A percentile compares a stretch with the other conserved stretches of the same genome.
These are phyloP conservation scores for Zygoascus hellenicus DNA, from an alignment of 1,139 yeast genomes.

Conservation along the genomic window DNA sequence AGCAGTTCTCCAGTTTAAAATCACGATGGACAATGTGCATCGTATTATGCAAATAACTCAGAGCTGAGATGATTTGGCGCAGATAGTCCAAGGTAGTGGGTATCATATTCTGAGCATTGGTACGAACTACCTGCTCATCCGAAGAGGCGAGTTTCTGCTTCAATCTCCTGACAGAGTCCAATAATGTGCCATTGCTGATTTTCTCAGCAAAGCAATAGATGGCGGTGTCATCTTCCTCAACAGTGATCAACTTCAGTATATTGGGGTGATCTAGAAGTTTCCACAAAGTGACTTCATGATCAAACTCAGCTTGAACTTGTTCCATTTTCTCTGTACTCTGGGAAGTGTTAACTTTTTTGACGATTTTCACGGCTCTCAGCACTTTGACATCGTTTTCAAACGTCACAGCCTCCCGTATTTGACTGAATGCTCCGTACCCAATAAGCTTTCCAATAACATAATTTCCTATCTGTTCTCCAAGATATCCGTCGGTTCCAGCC, in stretches of 20 bases:
- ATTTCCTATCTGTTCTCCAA: slow-evolving; percentile 46
- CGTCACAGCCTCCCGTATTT: slow-evolving; percentile 65
- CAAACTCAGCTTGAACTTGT: slow-evolving; percentile 47
- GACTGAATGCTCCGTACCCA: slow-evolving; percentile 91
- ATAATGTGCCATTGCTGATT: slow-evolving; percentile 76
- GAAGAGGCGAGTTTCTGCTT: slow-evolving; percentile 32
- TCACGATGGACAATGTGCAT: slow-evolving; percentile 79
- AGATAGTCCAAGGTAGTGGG: slow-evolving; percentile 32
- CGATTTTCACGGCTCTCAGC: slow-evolving; percentile 70
- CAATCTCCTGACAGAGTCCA: slow-evolving; percentile 52
- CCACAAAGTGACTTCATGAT: slow-evolving; percentile 75
- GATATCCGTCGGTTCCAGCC: slow-evolving; percentile 35
- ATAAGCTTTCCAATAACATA: slow-evolving; percentile 58
- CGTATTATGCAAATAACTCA: slow-evolving; percentile 64
- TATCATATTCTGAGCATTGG: background rate
- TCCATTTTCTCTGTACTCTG: slow-evolving; percentile 25
- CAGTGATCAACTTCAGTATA: slow-evolving; percentile 56
- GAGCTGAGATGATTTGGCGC: slow-evolving; percentile 54
- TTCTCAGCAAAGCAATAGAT: slow-evolving; percentile 69
- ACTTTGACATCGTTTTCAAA: slow-evolving; percentile 36
- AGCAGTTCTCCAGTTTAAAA: slow-evolving; percentile 77
- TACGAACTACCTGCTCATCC: slow-evolving; percentile 12
- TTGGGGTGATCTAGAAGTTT: slow-evolving; percentile 56
- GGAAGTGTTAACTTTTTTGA: slow-evolving; percentile 35
- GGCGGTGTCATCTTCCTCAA: slow-evolving; percentile 55